These are phyloP conservation scores for Hirschioporus abietinus DNA, from an alignment of 768 basidiomycete genomes.

Conservation along the genomic window DNA sequence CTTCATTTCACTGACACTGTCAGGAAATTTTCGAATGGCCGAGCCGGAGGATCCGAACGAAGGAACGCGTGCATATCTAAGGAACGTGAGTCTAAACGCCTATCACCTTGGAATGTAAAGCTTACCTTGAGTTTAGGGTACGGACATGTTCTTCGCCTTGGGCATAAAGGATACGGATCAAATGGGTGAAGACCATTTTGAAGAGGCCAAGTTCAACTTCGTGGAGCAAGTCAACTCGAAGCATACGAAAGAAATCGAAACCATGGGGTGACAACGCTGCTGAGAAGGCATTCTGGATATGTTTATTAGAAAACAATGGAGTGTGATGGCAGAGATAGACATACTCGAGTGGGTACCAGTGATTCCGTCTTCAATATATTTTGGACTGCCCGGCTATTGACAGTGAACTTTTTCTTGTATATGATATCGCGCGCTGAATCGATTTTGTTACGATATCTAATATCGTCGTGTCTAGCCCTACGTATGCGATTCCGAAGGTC, in stretches of 20 bases:
- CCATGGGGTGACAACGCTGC: neutral
- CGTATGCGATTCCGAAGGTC: slow-evolving; percentile 10
- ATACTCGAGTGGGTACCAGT: slow-evolving; percentile 13
- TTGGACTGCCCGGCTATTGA: slow-evolving; percentile 6
- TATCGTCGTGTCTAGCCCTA: slow-evolving; percentile 6
- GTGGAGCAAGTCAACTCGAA: slow-evolving; percentile 20
- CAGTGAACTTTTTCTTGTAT: slow-evolving; percentile 10
- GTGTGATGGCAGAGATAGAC: neutral
- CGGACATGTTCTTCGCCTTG: slow-evolving; percentile 7
- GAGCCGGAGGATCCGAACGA: slow-evolving; percentile 18
- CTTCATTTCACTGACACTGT: slow-evolving; percentile 22
- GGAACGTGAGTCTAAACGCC: neutral
- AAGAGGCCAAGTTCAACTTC: slow-evolving; percentile 22
- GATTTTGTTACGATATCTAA: slow-evolving; percentile 1
- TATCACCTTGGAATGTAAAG: neutral
- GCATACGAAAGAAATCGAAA: slow-evolving; percentile 17
- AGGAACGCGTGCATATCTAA: slow-evolving; percentile 9
- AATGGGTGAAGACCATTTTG: slow-evolving; percentile 20
- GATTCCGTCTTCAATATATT: slow-evolving; percentile 11
- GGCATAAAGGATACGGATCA: slow-evolving; percentile 19
- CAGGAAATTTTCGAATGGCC: slow-evolving; percentile 19
- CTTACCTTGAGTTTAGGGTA: slow-evolving; percentile 17
- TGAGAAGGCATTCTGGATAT: slow-evolving; percentile 11
- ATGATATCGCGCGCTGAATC: slow-evolving; percentile 7
- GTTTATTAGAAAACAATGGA: neutral